A percentile compares a stretch with the other conserved stretches of the same genome.
Evolutionary conservation across 1,284 basidiomycete species (phyloP).

Genomic region (Trametes pubescens): DNA sequence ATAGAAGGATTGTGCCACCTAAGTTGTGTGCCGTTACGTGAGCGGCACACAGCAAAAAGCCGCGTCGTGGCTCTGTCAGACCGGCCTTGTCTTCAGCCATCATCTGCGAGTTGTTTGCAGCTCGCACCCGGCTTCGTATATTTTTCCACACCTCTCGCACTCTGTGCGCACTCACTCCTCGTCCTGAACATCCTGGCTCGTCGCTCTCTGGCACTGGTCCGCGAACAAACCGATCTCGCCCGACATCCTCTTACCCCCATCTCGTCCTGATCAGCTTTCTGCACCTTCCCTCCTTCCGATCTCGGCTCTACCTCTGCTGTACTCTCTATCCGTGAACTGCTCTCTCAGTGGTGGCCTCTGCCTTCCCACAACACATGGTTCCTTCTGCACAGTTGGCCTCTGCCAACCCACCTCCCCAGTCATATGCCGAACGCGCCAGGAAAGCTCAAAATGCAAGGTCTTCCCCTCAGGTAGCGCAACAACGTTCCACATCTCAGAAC

Average conservation of each 20-base stretch:
- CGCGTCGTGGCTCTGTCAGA: slow-evolving; percentile 19
- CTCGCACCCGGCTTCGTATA: slow-evolving; percentile 24
- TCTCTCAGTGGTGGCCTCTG: slow-evolving; percentile 15
- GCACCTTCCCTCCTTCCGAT: slow-evolving; percentile 6
- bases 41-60: slow-evolving; percentile 31
- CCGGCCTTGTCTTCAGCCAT: slow-evolving; percentile 31
- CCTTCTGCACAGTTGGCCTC: slow-evolving; percentile 43
- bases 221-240: slow-evolving; percentile 27
- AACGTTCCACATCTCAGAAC: slow-evolving; percentile 30
- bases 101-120: slow-evolving; percentile 29
- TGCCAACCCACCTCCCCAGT: slow-evolving; percentile 50
- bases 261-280: slow-evolving; percentile 20
- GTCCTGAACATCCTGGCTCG: background rate
- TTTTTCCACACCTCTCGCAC: slow-evolving; percentile 29
- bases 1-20: slow-evolving; percentile 11
- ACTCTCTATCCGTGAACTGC: slow-evolving; percentile 3
- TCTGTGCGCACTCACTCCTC: slow-evolving; percentile 25
- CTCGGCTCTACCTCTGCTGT: slow-evolving; percentile 12
- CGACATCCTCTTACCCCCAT: slow-evolving; percentile 8
- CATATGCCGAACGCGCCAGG: slow-evolving; percentile 70
- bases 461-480: slow-evolving; percentile 29
- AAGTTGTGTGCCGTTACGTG: slow-evolving; percentile 29
- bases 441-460: slow-evolving; percentile 41
- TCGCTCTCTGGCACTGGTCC: slow-evolving; percentile 8
- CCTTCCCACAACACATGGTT: slow-evolving; percentile 44